Evolutionary conservation across 495 filamentous ascomycete genomes (phyloP).

Genomic region (Neurospora sp.): DNA sequence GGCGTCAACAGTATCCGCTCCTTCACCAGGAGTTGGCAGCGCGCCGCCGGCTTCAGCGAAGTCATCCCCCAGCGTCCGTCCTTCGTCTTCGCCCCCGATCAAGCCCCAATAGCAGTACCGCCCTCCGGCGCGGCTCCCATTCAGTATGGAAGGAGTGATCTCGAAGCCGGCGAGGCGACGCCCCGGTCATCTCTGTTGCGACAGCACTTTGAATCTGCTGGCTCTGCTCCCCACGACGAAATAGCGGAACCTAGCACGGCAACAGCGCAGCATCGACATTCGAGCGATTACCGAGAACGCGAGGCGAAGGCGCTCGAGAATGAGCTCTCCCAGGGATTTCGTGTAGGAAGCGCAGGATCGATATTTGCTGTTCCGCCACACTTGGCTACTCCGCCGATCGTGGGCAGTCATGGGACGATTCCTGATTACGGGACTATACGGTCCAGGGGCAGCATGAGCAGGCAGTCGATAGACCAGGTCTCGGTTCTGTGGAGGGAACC

Average conservation of each 20-base stretch:
- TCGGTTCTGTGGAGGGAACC: slow-evolving; percentile 64
- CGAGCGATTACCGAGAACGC: slow-evolving; percentile 25
- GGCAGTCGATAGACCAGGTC: slow-evolving; percentile 60
- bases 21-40: slow-evolving; percentile 88
- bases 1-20: slow-evolving; percentile 91
- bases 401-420: slow-evolving; percentile 58
- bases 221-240: slow-evolving; percentile 10
- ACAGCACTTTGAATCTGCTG: slow-evolving; percentile 28
- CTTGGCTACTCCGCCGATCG: slow-evolving; percentile 49
- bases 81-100: slow-evolving; percentile 49
- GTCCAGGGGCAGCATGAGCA: slow-evolving; percentile 46
- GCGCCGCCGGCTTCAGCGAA: slow-evolving; percentile 81
- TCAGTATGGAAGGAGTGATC: slow-evolving; percentile 23
- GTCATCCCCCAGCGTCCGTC: slow-evolving; percentile 66
- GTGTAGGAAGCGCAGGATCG: slow-evolving; percentile 29
- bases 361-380: slow-evolving; percentile 55
- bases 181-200: slow-evolving; percentile 28
- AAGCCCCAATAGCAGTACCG: slow-evolving; percentile 26
- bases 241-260: slow-evolving; percentile 13
- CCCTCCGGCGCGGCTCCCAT: slow-evolving; percentile 10
- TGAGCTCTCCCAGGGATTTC: slow-evolving; percentile 24
- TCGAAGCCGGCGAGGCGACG: slow-evolving; percentile 24
- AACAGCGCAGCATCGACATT: slow-evolving; percentile 1
- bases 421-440: slow-evolving; percentile 64
- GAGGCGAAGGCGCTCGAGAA: slow-evolving; percentile 32